These are phyloP conservation scores for Rhododendron henanense DNA, from an alignment of 148 eudicot genomes.

Conservation along the genomic window DNA sequence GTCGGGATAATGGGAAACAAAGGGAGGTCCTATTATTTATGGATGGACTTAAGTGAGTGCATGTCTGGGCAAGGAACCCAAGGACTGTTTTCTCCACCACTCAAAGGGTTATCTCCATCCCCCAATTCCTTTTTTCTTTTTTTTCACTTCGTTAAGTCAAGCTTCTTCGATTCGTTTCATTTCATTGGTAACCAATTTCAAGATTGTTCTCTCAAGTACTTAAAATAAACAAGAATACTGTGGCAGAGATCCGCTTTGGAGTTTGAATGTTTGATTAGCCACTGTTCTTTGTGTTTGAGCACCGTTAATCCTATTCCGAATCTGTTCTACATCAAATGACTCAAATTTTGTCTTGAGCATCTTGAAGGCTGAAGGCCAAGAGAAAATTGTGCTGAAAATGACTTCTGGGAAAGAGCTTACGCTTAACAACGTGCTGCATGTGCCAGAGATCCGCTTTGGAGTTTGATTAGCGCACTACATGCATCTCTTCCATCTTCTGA, in stretches of 20 bases:
- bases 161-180: background rate
- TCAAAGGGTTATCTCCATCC: conserved; percentile 52
- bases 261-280: no score
- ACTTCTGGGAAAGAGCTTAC: background rate
- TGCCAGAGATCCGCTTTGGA: background rate
- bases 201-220: background rate
- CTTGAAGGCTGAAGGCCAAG: background rate
- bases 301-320: no score
- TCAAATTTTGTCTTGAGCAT: background rate
- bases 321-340: background rate
- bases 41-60: conserved; percentile 91
- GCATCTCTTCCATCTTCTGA: background rate
- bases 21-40: conserved; percentile 88
- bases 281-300: no score
- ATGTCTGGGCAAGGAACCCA: conserved; percentile 86
- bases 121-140: background rate
- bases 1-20: conserved; percentile 88
- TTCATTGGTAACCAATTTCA: background rate
- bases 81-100: conserved; percentile 83
- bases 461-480: background rate
- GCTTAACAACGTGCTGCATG: background rate
- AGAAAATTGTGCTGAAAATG: background rate
- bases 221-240: background rate
- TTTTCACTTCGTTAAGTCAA: background rate
- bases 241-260: no score